Evolutionary conservation across 1,139 yeast genomes (phyloP).

Genomic region (Hyphopichia wangnamkhiaoensis): DNA sequence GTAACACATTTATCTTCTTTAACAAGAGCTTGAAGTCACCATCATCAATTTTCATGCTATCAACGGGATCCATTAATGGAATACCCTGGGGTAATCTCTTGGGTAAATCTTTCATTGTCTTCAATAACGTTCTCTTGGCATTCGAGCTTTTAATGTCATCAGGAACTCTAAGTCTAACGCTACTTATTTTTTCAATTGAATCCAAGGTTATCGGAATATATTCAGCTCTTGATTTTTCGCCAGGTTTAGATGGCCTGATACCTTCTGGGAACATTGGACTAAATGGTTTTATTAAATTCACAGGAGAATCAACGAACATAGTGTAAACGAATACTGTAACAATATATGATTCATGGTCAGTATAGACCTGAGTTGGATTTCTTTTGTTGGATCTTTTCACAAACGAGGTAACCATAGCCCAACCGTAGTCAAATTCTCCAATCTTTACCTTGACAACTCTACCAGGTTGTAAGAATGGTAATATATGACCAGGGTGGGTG

Average conservation of each 20-base stretch:
- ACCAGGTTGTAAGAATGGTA: slow-evolving; percentile 87
- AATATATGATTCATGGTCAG: slow-evolving; percentile 85
- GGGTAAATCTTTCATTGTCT: slow-evolving; percentile 76
- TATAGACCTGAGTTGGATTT: slow-evolving; percentile 50
- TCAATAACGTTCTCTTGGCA: slow-evolving; percentile 72
- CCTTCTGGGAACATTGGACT: slow-evolving; percentile 84
- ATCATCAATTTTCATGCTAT: slow-evolving; percentile 88
- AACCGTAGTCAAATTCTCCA: slow-evolving; percentile 72
- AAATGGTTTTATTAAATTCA: slow-evolving; percentile 66
- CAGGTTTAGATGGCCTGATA: slow-evolving; percentile 75
- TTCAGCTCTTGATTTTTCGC: slow-evolving; percentile 73
- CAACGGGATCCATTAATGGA: slow-evolving; percentile 85
- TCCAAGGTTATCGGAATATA: slow-evolving; percentile 82
- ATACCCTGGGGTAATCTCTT: slow-evolving; percentile 87
- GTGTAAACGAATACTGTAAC: slow-evolving; percentile 82
- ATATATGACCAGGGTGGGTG: slow-evolving; percentile 88
- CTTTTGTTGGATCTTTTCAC: slow-evolving; percentile 67
- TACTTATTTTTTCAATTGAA: slow-evolving; percentile 73
- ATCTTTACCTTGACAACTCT: slow-evolving; percentile 72
- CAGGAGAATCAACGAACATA: slow-evolving; percentile 78
- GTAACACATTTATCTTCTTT: slow-evolving; percentile 79
- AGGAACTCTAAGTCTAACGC: slow-evolving; percentile 80
- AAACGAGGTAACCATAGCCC: slow-evolving; percentile 88
- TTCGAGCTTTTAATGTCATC: slow-evolving; percentile 70
- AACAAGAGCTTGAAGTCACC: slow-evolving; percentile 69